phyloP scores from a whole-genome alignment of 2,329 filamentous ascomycete genomes.

The Cladophialophora chaetospira region DNA sequence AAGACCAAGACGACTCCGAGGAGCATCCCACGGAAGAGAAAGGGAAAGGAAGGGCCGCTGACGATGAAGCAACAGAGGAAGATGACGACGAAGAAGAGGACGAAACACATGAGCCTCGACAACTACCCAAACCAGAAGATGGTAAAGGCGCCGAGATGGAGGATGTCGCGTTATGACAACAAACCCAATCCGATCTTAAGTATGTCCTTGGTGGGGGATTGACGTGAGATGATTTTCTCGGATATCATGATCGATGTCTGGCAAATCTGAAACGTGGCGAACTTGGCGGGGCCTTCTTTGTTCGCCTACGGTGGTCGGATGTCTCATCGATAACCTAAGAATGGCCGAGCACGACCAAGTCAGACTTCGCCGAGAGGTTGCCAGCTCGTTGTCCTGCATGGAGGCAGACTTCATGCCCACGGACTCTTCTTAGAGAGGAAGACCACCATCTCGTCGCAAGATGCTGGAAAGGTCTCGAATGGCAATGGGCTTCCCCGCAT shows the following conservation, averaged over 20 bases:
- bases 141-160: constrained; percentile 33
- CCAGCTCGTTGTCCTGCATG: too few species aligned
- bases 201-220: not conserved
- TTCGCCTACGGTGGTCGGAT: too few species aligned
- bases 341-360: too few species aligned
- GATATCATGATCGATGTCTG: not conserved
- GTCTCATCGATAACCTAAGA: too few species aligned
- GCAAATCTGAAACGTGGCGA: too few species aligned
- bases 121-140: constrained; percentile 34
- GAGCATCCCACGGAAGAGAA: constrained; percentile 11
- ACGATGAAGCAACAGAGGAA: constrained; percentile 8
- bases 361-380: too few species aligned
- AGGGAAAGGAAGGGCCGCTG: constrained; percentile 8
- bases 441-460: too few species aligned
- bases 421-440: too few species aligned
- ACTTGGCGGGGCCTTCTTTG: too few species aligned
- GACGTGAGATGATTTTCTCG: not conserved
- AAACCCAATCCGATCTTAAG: not conserved
- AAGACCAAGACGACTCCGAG: constrained; percentile 21
- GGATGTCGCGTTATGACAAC: constrained; percentile 34
- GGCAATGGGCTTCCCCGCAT: too few species aligned
- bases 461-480: too few species aligned
- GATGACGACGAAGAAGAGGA: constrained; percentile 23
- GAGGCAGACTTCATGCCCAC: too few species aligned
- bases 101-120: constrained; percentile 21